phyloP scores from a whole-genome alignment of 116 monocot species.

The Trichopus zeylanicus region DNA sequence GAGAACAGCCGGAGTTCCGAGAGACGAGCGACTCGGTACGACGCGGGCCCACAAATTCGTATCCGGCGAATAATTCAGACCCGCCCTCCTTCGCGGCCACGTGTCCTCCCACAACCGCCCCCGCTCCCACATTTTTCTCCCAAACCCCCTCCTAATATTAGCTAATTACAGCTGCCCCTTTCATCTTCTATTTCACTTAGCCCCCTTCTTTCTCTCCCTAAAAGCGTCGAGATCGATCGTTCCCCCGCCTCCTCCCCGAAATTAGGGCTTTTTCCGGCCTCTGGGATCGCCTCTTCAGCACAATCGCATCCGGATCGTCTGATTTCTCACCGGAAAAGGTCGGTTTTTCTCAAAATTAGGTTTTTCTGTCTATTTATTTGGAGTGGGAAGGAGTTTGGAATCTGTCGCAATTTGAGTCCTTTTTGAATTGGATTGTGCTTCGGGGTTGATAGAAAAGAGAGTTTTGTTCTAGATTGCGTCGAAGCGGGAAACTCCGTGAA shows the following conservation, averaged over 20 bases:
- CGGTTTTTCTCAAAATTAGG: no score
- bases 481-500: constrained; percentile 28
- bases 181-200: background rate
- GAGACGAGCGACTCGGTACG: background rate
- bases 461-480: no score
- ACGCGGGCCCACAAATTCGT: background rate
- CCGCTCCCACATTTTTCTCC: background rate
- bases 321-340: background rate
- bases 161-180: background rate
- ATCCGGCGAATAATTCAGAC: background rate
- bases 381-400: no score
- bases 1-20: no score
- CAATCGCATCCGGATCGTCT: background rate
- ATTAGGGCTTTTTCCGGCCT: background rate
- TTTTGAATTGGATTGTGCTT: no score
- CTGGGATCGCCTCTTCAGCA: background rate
- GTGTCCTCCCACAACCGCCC: background rate
- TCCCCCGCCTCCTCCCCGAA: background rate
- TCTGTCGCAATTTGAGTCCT: no score
- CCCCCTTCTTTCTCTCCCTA: background rate
- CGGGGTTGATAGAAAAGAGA: no score
- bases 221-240: background rate
- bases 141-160: background rate
- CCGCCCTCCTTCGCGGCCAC: background rate
- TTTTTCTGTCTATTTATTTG: no score